Conservation (phyloP, 345 rosid genomes). For the Brassica juncea region DNA sequence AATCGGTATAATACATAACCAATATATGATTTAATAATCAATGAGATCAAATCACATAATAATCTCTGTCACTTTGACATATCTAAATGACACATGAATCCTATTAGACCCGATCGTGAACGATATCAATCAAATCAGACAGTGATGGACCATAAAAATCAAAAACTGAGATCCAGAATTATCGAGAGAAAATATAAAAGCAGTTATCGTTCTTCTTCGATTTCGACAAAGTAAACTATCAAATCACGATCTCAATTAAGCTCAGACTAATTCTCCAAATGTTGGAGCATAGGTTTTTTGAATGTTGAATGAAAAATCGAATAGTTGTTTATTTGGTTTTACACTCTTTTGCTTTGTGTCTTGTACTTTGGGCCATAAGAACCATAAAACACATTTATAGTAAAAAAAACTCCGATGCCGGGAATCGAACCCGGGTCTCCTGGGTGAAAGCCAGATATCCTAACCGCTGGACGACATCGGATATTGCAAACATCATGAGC, state of each 20-base stretch:
- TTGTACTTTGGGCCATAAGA: no score
- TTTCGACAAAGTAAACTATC: neutral
- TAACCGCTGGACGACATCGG: slow-evolving; percentile 99
- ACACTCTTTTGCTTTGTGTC: no score
- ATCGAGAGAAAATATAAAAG: neutral
- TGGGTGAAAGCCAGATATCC: slow-evolving; percentile 99
- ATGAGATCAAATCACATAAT: neutral
- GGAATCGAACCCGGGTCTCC: slow-evolving; percentile 99
- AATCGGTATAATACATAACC: no score
- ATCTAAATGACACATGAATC: neutral
- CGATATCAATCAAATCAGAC: neutral
- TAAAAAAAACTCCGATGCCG: slow-evolving; percentile 70
- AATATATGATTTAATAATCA: no score
- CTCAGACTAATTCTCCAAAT: neutral
- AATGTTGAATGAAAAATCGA: no score
- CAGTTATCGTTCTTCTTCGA: neutral
- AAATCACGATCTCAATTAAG: neutral
- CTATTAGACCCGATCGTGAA: neutral
- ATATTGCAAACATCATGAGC: neutral
- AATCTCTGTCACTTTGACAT: neutral
- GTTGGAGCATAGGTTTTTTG: no score
- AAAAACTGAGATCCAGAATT: neutral
- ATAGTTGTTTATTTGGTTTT: no score
- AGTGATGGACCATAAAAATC: neutral
- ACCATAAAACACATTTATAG: no score